Conservation (phyloP, 1,284 basidiomycete species). For the Moesziomyces antarcticus region DNA sequence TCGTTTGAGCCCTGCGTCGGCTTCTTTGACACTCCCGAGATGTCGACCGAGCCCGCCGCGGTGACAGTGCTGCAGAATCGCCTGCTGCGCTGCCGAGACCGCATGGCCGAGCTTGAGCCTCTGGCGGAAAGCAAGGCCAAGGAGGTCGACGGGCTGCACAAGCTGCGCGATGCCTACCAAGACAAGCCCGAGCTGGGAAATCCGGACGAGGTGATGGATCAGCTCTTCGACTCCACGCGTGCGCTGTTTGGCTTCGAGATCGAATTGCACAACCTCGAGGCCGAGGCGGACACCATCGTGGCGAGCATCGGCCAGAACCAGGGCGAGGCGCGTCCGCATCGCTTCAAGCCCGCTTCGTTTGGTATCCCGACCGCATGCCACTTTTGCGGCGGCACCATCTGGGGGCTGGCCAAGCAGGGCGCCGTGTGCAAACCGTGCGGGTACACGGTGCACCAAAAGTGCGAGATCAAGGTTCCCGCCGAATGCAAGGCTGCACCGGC, state of each 20-base stretch:
- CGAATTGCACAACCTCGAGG: conserved; percentile 31
- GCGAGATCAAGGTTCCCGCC: conserved; percentile 58
- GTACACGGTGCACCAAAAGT: conserved; percentile 56
- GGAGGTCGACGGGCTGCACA: conserved; percentile 48
- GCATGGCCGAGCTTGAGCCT: conserved; percentile 43
- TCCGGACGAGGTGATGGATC: conserved; percentile 53
- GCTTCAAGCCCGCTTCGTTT: conserved; percentile 55
- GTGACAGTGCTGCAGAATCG: conserved; percentile 50
- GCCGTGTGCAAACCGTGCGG: conserved; percentile 56
- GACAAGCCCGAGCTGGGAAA: conserved; percentile 43
- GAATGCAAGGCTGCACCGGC: conserved; percentile 49
- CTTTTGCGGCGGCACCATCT: conserved; percentile 52
- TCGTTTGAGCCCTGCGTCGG: conserved; percentile 54
- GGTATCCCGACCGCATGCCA: conserved; percentile 55
- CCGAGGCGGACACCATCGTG: conserved; percentile 42
- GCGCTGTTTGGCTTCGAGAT: conserved; percentile 37
- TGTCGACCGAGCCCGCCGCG: conserved; percentile 41
- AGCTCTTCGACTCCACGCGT: conserved; percentile 45
- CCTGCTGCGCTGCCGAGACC: conserved; percentile 33
- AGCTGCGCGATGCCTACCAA: conserved; percentile 48
- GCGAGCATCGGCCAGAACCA: conserved; percentile 45
- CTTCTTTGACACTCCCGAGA: conserved; percentile 57
- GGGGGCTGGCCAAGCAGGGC: conserved; percentile 53
- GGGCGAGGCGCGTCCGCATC: conserved; percentile 47
- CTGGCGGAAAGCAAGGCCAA: conserved; percentile 37